Evolutionary conservation across 768 basidiomycete genomes (phyloP), one percentile per base, ranked within the genome.

Genomic region (Tubosaeta sp.): DNA sequence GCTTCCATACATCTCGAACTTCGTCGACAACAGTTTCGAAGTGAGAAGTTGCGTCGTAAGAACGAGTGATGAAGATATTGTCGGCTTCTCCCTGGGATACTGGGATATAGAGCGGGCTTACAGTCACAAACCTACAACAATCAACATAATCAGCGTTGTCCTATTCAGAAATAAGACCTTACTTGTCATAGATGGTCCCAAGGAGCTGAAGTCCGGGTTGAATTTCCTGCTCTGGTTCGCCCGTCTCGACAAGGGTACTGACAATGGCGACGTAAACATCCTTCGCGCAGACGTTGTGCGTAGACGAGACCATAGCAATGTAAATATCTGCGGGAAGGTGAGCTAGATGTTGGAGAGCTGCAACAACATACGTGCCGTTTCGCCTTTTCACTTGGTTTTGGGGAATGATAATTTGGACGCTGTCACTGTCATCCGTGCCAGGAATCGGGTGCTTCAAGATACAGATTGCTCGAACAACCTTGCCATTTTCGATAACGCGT

Each of bases 1-100:
- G 79, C 75, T 87, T 84, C 92, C 93, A 99, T 36, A 98, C 91
- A 69, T 97, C 90, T 54, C 88, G 86, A 32, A 99, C 96, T 53
- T 99, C 95, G 46, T 97, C 93, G 22, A 95, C 92, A 42, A 98
- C 94, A 24, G 92, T 96, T 78, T 99, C 96, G 68, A 99, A 98
- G 74, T 99, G 96, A 25, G 91, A 94, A 11, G 96, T 97, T 8
- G 96, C 95, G 67, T 99, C 96, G 72, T 98, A 99, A 14, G 94
- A 96, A 49, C 87, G 87, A 48, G 96, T 99, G 73, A 99, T 85
- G 77, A 90, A 99, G 67, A 99, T 90, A 67, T 92, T 89, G 75
- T 99, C 94, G 40, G 75, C 71, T 54, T 80, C 65, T 51, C 96
- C 96, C 36, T 80, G 71, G 41, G 88, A 78, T 4, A 94, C 93